Conservation (phyloP, 345 rosid species). For the Lepidium sativum region DNA sequence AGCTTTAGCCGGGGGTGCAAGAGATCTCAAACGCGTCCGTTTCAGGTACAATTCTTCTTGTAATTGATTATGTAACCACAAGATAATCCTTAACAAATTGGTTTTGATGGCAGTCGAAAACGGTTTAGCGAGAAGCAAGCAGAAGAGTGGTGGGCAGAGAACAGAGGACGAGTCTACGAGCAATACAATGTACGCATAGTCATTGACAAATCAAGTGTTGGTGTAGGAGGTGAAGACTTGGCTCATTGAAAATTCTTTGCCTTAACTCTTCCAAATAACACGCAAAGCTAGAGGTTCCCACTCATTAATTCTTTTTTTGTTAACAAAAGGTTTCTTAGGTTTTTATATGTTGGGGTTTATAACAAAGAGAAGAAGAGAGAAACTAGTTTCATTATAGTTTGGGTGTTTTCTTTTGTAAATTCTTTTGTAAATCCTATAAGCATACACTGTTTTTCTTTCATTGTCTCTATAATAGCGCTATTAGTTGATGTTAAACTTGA, state of each 20-base stretch:
- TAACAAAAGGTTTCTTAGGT: constrained; percentile 17
- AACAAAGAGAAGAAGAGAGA: background rate
- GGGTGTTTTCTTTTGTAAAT: constrained; percentile 22
- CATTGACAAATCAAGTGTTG: constrained; percentile 65
- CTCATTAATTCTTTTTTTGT: background rate
- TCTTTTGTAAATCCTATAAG: constrained; percentile 19
- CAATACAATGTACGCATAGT: constrained; percentile 77
- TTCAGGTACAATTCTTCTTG: constrained; percentile 53
- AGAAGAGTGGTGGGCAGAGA: constrained; percentile 96
- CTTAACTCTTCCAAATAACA: background rate
- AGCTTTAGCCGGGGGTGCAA: constrained; percentile 61
- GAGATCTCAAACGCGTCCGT: constrained; percentile 96
- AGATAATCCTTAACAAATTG: background rate
- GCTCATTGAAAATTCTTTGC: constrained; percentile 31
- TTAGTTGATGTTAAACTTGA: background rate
- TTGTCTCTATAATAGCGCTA: background rate
- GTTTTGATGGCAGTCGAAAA: constrained; percentile 63
- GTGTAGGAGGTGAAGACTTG: constrained; percentile 73
- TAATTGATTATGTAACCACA: background rate
- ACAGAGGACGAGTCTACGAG: constrained; percentile 78
- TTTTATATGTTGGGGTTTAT: background rate
- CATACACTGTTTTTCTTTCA: background rate
- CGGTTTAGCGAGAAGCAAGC: constrained; percentile 94
- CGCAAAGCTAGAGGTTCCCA: background rate
- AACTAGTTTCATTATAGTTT: constrained; percentile 16